These are phyloP conservation scores for Straminergon stramineum DNA, from an alignment of 225 moss, liverwort and hornwort species.

Conservation along the genomic window DNA sequence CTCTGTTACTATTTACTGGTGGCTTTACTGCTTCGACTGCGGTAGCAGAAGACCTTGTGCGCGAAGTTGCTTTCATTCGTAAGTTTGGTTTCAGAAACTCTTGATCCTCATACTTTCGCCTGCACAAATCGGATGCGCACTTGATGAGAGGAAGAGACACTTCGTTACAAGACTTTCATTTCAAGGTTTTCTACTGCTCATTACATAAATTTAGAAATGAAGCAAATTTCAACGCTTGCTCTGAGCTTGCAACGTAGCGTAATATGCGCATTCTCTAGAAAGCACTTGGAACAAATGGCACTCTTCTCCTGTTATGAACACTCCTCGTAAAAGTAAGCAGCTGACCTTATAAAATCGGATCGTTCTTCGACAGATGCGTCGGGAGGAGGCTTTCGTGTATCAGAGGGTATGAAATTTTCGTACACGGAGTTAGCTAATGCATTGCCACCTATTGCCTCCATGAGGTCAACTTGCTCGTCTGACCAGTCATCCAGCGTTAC, in stretches of 20 bases:
- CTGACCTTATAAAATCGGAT: constrained; percentile 76
- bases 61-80: constrained; percentile 34
- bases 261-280: neutral
- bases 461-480: constrained; percentile 75
- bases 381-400: constrained; percentile 53
- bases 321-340: neutral
- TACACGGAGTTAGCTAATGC: constrained; percentile 79
- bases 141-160: neutral
- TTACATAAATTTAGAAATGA: neutral
- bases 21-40: neutral
- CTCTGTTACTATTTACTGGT: constrained; percentile 6
- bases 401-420: constrained; percentile 66
- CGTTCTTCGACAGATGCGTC: constrained; percentile 76
- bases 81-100: constrained; percentile 79
- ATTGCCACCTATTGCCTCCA: constrained; percentile 85
- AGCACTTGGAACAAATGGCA: neutral
- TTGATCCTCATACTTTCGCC: constrained; percentile 95
- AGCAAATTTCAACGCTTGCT: neutral
- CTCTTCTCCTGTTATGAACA: neutral
- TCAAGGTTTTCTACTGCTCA: neutral
- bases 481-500: constrained; percentile 92
- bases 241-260: neutral
- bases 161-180: neutral
- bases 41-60: constrained; percentile 3
- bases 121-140: constrained; percentile 15